Conservation (phyloP, 176 grass and related monocot genomes). For the Oryza longistaminata region DNA sequence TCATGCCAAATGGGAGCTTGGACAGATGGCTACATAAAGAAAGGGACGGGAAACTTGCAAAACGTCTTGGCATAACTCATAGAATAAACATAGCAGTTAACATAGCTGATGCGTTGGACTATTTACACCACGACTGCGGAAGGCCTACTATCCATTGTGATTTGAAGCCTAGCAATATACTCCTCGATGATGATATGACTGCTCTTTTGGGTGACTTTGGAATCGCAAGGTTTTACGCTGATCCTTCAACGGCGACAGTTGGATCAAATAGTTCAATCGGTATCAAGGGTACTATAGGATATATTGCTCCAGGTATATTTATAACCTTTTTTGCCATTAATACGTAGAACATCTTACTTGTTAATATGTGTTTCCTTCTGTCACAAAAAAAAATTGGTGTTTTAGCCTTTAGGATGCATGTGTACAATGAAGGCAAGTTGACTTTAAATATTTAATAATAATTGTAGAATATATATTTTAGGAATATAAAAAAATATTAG, state of each 20-base stretch:
- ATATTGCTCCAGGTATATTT: conserved; percentile 48
- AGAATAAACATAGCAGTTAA: conserved; percentile 35
- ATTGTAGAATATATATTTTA: no score
- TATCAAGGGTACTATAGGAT: conserved; percentile 52
- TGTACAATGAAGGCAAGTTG: no score
- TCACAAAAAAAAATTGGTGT: no score
- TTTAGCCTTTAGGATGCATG: no score
- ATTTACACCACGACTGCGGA: conserved; percentile 40
- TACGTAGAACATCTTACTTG: no score
- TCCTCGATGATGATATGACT: conserved; percentile 43
- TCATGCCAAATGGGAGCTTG: conserved; percentile 55
- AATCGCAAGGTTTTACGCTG: conserved; percentile 28
- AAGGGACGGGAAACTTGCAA: not conserved
- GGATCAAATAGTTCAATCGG: not conserved
- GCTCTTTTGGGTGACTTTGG: conserved; percentile 61
- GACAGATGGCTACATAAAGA: conserved; percentile 52
- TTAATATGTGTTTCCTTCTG: no score
- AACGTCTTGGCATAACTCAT: conserved; percentile 29
- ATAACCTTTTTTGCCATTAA: no score
- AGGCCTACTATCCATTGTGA: conserved; percentile 46
- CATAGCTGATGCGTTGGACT: conserved; percentile 46
- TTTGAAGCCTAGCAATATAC: not conserved
- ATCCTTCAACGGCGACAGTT: not conserved
- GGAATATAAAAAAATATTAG: no score
- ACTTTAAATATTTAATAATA: not conserved